A percentile compares a stretch with the other conserved stretches of the same genome.
Conservation (phyloP, 805 yeast genomes). For the Kregervanrija pseudodelftensis region DNA sequence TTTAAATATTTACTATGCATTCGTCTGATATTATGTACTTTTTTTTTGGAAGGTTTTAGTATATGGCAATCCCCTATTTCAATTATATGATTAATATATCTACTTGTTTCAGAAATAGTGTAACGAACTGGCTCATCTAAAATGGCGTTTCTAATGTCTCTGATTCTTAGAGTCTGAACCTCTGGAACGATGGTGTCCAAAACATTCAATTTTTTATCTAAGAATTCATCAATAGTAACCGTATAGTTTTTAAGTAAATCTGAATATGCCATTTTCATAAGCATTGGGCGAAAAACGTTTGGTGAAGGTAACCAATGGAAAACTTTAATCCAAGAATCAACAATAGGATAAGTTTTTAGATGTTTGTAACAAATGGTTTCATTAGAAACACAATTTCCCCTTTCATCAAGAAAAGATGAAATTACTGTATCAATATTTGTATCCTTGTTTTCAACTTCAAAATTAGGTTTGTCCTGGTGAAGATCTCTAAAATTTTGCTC, state of each 20-base stretch:
- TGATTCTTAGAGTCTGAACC: slow-evolving; percentile 46
- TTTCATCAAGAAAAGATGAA: neutral
- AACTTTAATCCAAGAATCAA: slow-evolving; percentile 27
- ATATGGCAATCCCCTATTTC: slow-evolving; percentile 21
- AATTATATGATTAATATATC: slow-evolving; percentile 14
- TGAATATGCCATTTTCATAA: slow-evolving; percentile 21
- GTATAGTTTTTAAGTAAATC: slow-evolving; percentile 17
- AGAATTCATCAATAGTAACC: slow-evolving; percentile 35
- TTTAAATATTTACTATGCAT: slow-evolving; percentile 2
- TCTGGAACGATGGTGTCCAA: slow-evolving; percentile 58
- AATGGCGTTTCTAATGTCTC: slow-evolving; percentile 35
- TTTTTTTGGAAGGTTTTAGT: slow-evolving; percentile 42
- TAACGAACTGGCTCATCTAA: slow-evolving; percentile 40
- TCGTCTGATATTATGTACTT: slow-evolving; percentile 41
- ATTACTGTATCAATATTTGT: neutral
- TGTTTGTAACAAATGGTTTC: slow-evolving; percentile 33
- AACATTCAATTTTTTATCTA: slow-evolving; percentile 42
- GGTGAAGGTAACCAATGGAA: slow-evolving; percentile 21
- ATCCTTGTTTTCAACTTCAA: neutral
- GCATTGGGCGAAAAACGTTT: slow-evolving; percentile 17
- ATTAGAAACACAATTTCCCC: slow-evolving; percentile 8
- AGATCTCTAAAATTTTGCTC: too few species aligned
- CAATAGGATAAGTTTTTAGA: slow-evolving; percentile 41
- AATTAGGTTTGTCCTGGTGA: neutral
- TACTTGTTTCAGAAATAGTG: neutral